Percentiles rank a stretch among this genome's conserved stretches.
Evolutionary conservation across 1,139 yeast species (phyloP).

Genomic region (Meyerozyma sp.): DNA sequence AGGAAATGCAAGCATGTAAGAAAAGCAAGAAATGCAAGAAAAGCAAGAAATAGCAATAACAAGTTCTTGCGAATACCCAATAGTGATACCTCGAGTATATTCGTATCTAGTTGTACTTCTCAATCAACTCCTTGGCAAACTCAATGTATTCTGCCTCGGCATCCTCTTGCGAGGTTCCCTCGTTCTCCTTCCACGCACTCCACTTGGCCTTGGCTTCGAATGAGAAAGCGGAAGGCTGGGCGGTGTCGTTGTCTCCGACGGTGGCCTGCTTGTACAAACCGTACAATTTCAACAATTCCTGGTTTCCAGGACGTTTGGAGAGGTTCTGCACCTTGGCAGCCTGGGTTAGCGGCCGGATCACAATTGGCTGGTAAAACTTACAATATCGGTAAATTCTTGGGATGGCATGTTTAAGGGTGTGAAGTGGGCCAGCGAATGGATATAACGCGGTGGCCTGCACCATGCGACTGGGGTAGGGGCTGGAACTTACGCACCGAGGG

Average conservation of each 20-base stretch:
- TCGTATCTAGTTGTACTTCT: constrained; percentile 28
- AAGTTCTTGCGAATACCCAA: too few species aligned
- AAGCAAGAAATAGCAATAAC: neutral
- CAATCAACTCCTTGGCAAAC: constrained; percentile 63
- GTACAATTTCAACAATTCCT: constrained; percentile 77
- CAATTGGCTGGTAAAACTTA: constrained; percentile 20
- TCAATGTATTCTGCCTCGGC: constrained; percentile 86
- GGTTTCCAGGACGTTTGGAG: constrained; percentile 76
- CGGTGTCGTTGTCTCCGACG: constrained; percentile 84
- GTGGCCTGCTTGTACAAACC: constrained; percentile 97
- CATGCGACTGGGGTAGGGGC: neutral
- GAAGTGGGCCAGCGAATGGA: too few species aligned
- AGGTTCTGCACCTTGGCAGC: constrained; percentile 77
- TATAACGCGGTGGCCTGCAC: too few species aligned
- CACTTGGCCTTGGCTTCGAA: constrained; percentile 95
- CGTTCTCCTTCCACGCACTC: constrained; percentile 90
- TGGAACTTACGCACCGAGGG: neutral
- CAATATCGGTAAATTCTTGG: constrained; percentile 49
- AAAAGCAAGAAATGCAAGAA: neutral
- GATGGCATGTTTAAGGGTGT: constrained; percentile 36
- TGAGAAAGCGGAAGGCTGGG: constrained; percentile 84
- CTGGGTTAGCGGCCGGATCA: constrained; percentile 28
- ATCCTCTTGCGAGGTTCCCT: constrained; percentile 82
- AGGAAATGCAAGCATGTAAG: too few species aligned
- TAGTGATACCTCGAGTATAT: neutral